These are phyloP conservation scores for Xylaria sp. DNA, from an alignment of 2,329 filamentous ascomycete genomes.

Conservation along the genomic window DNA sequence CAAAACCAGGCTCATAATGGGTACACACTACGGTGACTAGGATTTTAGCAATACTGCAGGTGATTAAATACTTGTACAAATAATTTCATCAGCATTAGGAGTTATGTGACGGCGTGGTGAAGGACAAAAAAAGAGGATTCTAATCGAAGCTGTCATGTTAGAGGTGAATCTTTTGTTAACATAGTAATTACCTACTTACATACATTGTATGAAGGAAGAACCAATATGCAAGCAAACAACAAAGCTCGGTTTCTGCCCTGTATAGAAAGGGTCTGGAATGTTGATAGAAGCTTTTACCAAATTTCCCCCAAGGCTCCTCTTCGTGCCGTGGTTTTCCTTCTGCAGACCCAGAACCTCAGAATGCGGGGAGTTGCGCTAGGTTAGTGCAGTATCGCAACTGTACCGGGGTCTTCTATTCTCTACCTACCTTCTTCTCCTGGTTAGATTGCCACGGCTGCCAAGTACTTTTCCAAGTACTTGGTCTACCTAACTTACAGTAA, in stretches of 20 bases:
- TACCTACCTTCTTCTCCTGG: constrained; percentile 8
- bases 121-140: constrained; percentile 5
- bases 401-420: not conserved
- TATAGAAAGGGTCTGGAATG: constrained; percentile 35
- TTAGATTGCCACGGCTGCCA: constrained; percentile 10
- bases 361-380: not conserved
- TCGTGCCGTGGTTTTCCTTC: constrained; percentile 24
- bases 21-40: constrained; percentile 6
- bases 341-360: constrained; percentile 7
- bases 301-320: not conserved
- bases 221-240: not conserved
- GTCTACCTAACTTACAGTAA: no score
- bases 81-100: constrained; percentile 4
- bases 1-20: not conserved
- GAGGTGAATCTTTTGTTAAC: not conserved
- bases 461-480: not conserved
- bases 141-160: constrained; percentile 6
- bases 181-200: no score
- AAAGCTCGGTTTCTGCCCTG: not conserved
- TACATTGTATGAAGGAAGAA: not conserved
- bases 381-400: not conserved
- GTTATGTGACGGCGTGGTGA: not conserved
- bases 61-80: constrained; percentile 24
- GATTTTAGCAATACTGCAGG: constrained; percentile 8
- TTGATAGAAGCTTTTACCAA: constrained; percentile 38